A percentile compares a stretch with the other conserved stretches of the same genome.
phyloP scores from a whole-genome alignment of 768 basidiomycete genomes.

The Calocybe gangraenosa region DNA sequence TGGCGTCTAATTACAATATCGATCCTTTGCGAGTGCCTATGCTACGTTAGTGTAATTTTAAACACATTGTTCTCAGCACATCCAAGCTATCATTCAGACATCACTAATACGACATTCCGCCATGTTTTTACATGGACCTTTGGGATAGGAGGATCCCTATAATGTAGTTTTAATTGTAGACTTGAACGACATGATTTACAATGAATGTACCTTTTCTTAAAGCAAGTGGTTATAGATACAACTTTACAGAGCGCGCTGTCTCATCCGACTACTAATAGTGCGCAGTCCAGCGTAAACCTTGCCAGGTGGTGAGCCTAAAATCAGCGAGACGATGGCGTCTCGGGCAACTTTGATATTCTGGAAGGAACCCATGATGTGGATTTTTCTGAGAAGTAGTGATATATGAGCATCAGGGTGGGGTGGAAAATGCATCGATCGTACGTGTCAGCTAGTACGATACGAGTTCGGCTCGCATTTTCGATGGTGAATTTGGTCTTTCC shows the following conservation, averaged over 20 bases:
- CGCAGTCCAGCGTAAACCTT: slow-evolving; percentile 89
- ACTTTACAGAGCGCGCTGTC: slow-evolving; percentile 76
- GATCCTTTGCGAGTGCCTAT: too few species aligned
- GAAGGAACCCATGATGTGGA: slow-evolving; percentile 97
- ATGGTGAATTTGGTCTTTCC: slow-evolving; percentile 99
- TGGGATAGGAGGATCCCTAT: too few species aligned
- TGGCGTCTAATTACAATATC: too few species aligned
- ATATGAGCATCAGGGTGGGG: slow-evolving; percentile 2
- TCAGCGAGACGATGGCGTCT: slow-evolving; percentile 93
- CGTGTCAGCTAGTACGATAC: slow-evolving; percentile 99
- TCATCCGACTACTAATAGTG: slow-evolving; percentile 90
- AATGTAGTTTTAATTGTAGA: too few species aligned
- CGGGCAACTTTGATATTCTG: slow-evolving; percentile 98
- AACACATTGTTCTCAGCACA: too few species aligned
- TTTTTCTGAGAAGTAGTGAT: slow-evolving; percentile 67
- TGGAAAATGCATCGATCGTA: slow-evolving; percentile 34
- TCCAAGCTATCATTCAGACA: too few species aligned
- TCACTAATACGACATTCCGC: too few species aligned
- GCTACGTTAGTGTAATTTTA: too few species aligned
- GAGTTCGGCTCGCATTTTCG: slow-evolving; percentile 93
- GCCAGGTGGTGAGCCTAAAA: slow-evolving; percentile 92
- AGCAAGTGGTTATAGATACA: not conserved
- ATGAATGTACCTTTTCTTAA: slow-evolving; percentile 2
- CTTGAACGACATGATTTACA: too few species aligned
- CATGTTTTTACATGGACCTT: too few species aligned